Evolutionary conservation across 2,329 filamentous ascomycete genomes (phyloP), one percentile per base, ranked within the genome.

Genomic region (Penicillium aurantiogriseum): DNA sequence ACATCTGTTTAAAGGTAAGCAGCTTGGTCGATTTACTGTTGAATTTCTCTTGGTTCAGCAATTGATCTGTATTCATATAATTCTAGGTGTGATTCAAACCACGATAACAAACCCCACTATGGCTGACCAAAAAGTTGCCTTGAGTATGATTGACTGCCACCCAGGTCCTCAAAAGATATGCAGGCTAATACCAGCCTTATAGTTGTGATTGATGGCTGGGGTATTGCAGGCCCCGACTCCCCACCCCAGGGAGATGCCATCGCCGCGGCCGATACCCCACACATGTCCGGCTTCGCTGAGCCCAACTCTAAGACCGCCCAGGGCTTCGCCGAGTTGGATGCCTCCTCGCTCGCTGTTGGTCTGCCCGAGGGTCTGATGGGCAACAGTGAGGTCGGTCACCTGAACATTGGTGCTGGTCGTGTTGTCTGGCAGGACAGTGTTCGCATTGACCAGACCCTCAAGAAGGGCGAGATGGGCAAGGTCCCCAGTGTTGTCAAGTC

Each of bases 141-240:
- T 90, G 69, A 89, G 83, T 85, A 81, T 67, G 82, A 75, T 64
- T 61, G 29, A 44, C 70, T 70, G 72, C 74, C 68, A 64, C 58
- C 58, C 59, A 63, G 60, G 61, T 61, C 64, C 63, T 44, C 63
- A 64, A 44, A 57, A 44, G 21, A 44, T 40, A 36, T 63, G 67
- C 29, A 57, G 54, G 35, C 57, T 68, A 57, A 56, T 44, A 39
- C 27, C 25, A 51, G 35, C 42, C 50, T 72, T 82, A 73, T 72
- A 92, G 89, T 99, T 85, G 94, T 97, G 79, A 99, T 99, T 83
- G 94, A 99, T 81, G 94, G 94, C 73, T 99, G 94, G 94, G 94
- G 94, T 73, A 86, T 97, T 70, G 85, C 92, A 69, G 86, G 86
- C 63, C 88, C 88, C 66, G 80, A 87, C 58, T 95, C 92, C 56